Conservation (phyloP, 331 rosid species). For the Quercus tomentella region DNA sequence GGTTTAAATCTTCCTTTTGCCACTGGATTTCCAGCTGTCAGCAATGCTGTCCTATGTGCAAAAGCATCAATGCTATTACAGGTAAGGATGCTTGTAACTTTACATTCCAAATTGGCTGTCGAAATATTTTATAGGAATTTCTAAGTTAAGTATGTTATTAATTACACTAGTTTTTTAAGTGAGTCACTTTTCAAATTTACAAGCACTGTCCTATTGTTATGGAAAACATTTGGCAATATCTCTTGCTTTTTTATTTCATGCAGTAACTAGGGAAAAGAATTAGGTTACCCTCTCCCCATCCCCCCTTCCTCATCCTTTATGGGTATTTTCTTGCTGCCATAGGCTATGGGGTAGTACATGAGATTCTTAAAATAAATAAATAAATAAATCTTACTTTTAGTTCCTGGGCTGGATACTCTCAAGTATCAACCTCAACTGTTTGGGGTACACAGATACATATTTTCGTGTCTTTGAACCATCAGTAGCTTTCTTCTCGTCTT, state of each 20-base stretch:
- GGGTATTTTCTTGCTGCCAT: neutral
- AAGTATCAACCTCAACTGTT: neutral
- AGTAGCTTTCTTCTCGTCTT: neutral
- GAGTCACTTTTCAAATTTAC: neutral
- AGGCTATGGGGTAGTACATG: neutral
- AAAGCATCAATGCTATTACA: slow-evolving; percentile 99
- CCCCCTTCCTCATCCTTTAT: neutral
- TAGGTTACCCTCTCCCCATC: neutral
- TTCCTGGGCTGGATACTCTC: neutral
- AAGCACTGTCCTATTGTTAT: neutral
- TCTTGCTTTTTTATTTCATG: neutral
- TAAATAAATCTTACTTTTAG: neutral
- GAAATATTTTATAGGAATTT: neutral
- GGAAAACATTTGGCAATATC: neutral
- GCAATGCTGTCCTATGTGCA: slow-evolving; percentile 94
- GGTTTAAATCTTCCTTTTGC: slow-evolving; percentile 88
- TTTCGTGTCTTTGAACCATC: neutral
- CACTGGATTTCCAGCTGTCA: slow-evolving; percentile 90
- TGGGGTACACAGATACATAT: neutral
- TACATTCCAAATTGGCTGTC: neutral
- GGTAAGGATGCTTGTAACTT: slow-evolving; percentile 44
- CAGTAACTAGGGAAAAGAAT: neutral
- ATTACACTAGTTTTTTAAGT: neutral
- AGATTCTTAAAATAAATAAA: neutral
- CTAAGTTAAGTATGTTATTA: neutral